These are phyloP conservation scores for Heliamphora pulchella DNA, from an alignment of 179 eudicot genomes.

Conservation along the genomic window DNA sequence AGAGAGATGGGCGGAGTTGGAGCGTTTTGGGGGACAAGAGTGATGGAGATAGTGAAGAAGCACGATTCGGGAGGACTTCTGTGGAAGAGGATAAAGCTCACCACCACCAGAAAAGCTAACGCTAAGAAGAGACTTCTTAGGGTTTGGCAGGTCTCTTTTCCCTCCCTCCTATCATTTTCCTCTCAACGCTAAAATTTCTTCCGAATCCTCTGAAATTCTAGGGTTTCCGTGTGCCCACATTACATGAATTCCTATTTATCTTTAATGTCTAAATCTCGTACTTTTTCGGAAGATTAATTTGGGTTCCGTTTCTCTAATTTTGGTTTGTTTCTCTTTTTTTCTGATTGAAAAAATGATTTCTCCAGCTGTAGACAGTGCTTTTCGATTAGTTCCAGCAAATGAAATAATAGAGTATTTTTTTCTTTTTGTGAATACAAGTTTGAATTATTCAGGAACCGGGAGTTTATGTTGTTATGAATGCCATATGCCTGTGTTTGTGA, in stretches of 20 bases:
- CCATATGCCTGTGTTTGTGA: background rate
- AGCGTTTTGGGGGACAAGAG: slow-evolving; percentile 66
- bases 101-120: slow-evolving; percentile 75
- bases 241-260: background rate
- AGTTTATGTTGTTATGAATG: background rate
- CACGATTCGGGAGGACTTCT: slow-evolving; percentile 77
- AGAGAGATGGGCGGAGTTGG: slow-evolving; percentile 26
- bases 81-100: slow-evolving; percentile 90
- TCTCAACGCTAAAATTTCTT: background rate
- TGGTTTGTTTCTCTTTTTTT: background rate
- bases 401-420: background rate
- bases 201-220: background rate
- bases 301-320: background rate
- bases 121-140: slow-evolving; percentile 91
- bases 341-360: background rate
- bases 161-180: background rate
- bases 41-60: slow-evolving; percentile 83
- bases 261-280: background rate
- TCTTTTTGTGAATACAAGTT: background rate
- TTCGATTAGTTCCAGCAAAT: background rate
- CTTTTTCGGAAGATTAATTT: background rate
- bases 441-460: background rate
- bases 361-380: background rate
- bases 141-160: slow-evolving; percentile 73
- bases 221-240: background rate